Evolutionary conservation across 31 red algal species (phyloP).

Genomic region (Porphyra umbilicalis): DNA sequence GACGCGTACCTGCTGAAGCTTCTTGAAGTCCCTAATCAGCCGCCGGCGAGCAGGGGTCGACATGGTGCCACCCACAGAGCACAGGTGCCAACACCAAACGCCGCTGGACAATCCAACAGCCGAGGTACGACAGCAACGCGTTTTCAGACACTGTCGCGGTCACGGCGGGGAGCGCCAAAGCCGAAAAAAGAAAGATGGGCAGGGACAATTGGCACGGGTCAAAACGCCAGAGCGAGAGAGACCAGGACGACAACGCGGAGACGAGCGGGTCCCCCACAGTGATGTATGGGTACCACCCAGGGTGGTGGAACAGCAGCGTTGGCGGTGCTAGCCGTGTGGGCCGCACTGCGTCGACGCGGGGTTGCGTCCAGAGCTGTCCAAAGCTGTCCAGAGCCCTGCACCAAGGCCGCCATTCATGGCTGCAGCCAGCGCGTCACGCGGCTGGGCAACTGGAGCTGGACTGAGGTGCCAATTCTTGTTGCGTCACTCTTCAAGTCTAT

Average conservation of each 20-base stretch:
- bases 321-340: not conserved
- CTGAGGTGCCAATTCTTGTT: not conserved
- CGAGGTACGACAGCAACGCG: too few species aligned
- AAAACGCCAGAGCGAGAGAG: not conserved
- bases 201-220: not conserved
- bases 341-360: too few species aligned
- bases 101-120: too few species aligned
- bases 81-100: too few species aligned
- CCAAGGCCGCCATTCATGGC: not conserved
- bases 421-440: not conserved
- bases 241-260: not conserved
- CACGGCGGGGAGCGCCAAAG: not conserved
- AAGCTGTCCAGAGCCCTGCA: not conserved
- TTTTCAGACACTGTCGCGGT: not conserved
- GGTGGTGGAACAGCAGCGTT: not conserved
- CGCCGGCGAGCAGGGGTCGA: constrained; percentile 90
- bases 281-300: not conserved
- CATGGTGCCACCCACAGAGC: constrained; percentile 19
- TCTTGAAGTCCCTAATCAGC: constrained; percentile 97
- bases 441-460: not conserved
- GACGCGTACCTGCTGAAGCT: constrained; percentile 75
- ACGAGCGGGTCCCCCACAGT: not conserved
- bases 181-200: not conserved
- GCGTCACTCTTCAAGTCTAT: not conserved
- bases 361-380: too few species aligned